Conservation (phyloP, 2,329 filamentous ascomycete species). For the Beauveria sp. region DNA sequence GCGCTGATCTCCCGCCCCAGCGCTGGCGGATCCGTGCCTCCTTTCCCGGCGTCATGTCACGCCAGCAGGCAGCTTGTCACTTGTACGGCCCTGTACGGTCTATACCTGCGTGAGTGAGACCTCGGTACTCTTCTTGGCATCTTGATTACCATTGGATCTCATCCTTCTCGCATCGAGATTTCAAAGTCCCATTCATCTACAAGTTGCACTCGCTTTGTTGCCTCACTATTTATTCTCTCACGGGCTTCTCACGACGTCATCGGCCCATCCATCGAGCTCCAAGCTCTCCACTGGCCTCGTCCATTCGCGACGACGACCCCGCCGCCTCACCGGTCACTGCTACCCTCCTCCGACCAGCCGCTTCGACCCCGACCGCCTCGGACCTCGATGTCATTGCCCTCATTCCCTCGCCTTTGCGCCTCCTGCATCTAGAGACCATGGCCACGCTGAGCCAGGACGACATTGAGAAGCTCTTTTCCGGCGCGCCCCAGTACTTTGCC, state of each 20-base stretch:
- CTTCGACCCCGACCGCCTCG: neutral
- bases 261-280: neutral
- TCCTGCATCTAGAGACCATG: slow-evolving; percentile 31
- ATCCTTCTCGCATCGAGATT: neutral
- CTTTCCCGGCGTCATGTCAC: neutral
- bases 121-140: neutral
- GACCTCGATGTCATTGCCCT: neutral
- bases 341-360: neutral
- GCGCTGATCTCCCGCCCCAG: slow-evolving; percentile 1
- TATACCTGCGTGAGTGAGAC: too few relatives aligned
- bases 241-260: neutral
- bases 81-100: neutral
- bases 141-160: neutral
- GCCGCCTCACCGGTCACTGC: neutral
- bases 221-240: neutral
- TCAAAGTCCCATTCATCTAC: neutral
- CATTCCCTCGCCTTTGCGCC: neutral
- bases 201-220: neutral
- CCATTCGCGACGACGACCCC: neutral
- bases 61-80: neutral
- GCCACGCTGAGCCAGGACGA: slow-evolving; percentile 50
- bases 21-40: neutral
- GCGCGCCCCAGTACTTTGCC: slow-evolving; percentile 66
- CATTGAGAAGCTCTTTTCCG: slow-evolving; percentile 64
- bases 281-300: neutral